A percentile compares a stretch with the other conserved stretches of the same genome.
Conservation (phyloP, 2,329 filamentous ascomycete genomes). For the Thelonectria olida region DNA sequence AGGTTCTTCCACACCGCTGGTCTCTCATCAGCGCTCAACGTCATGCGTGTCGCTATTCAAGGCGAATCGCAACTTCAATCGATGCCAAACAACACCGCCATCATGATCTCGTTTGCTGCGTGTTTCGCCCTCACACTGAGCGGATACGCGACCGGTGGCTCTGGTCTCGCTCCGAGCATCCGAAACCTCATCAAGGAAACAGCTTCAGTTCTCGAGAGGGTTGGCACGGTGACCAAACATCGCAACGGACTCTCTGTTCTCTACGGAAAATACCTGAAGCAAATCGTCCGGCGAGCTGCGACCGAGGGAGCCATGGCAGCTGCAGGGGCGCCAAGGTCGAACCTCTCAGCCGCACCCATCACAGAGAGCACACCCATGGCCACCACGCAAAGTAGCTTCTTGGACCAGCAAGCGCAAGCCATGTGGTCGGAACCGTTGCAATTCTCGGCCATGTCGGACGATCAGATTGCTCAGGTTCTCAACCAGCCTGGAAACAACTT, state of each 20-base stretch:
- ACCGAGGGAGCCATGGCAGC: constrained; percentile 29
- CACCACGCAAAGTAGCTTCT: constrained; percentile 33
- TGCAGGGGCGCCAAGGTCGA: constrained; percentile 12
- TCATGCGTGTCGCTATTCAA: constrained; percentile 77
- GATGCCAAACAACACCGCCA: constrained; percentile 82
- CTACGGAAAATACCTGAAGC: constrained; percentile 57
- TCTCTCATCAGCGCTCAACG: constrained; percentile 77
- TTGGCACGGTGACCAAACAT: constrained; percentile 72
- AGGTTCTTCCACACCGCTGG: constrained; percentile 78
- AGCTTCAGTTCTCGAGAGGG: constrained; percentile 73
- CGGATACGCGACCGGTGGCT: constrained; percentile 65
- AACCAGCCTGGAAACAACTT: constrained; percentile 70
- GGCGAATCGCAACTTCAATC: constrained; percentile 75
- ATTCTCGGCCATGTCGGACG: constrained; percentile 75
- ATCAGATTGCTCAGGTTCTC: constrained; percentile 73
- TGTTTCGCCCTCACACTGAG: constrained; percentile 74
- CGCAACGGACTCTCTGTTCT: constrained; percentile 70
- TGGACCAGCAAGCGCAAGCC: constrained; percentile 40
- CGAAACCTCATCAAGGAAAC: constrained; percentile 73
- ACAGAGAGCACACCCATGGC: constrained; percentile 31
- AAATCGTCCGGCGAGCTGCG: constrained; percentile 53
- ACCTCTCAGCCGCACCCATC: constrained; percentile 27
- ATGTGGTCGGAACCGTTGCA: constrained; percentile 63
- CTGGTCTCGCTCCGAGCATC: constrained; percentile 69
- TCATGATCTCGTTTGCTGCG: constrained; percentile 81